Percentiles rank a stretch among this genome's conserved stretches.
phyloP scores from a whole-genome alignment of 257 asterid species.

The Solanum etuberosum region DNA sequence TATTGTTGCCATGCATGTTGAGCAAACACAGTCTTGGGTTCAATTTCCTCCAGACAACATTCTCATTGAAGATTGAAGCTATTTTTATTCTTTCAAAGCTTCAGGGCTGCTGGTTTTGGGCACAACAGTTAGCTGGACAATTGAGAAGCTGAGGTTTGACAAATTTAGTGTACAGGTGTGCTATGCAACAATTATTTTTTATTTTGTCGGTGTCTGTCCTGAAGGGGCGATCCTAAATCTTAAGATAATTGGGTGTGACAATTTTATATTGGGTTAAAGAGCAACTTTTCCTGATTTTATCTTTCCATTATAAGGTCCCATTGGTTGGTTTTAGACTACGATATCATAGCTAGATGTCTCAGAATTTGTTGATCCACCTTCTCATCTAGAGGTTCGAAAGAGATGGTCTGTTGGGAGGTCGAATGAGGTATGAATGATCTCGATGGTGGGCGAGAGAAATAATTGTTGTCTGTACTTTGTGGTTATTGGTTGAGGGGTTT shows the following conservation, averaged over 20 bases:
- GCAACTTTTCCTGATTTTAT: not conserved
- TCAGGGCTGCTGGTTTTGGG: not conserved
- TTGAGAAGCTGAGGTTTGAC: not conserved
- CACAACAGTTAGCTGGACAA: not conserved
- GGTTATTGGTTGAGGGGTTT: not conserved
- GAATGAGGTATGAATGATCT: not conserved
- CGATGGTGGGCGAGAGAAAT: not conserved
- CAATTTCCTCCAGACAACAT: not conserved
- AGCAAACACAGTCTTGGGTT: not conserved
- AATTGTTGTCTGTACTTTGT: not conserved
- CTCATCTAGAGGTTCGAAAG: not conserved
- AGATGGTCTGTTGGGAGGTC: not conserved
- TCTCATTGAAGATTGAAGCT: constrained; percentile 6
- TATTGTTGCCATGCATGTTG: not conserved
- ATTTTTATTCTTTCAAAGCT: not conserved
- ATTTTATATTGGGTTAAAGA: not conserved
- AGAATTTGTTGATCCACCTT: not conserved
- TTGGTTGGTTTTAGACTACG: not conserved
- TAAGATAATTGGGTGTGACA: not conserved
- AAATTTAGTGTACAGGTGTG: constrained; percentile 18
- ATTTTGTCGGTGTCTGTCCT: constrained; percentile 1
- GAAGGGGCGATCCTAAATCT: not conserved
- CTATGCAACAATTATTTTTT: constrained; percentile 1
- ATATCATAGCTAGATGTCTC: not conserved
- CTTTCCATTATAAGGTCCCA: not conserved